Base-by-base conservation (phyloP, 352 stramenopile genomes). In the Albugo candida region DNA sequence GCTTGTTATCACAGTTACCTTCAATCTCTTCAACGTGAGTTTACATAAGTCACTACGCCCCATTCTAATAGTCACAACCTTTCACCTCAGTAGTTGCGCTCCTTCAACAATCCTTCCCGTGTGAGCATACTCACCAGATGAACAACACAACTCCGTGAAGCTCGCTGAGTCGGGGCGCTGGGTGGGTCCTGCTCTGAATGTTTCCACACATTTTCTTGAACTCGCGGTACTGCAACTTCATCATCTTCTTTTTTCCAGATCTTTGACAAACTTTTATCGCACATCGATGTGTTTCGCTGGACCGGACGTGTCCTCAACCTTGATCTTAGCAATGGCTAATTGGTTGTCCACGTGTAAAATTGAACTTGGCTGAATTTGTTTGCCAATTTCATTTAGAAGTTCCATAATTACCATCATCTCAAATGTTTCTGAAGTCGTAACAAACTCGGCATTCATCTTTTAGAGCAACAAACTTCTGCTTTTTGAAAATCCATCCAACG, bases 391-490 rank as follows among this genome's bases (percentile, higher is more conserved):
- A 24, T 5, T 19, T 17, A 43, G 46, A 21, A 56, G 38, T 45
- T 59, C 48, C 2, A 19, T 38, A 11, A 61, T 5, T 0, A 47
- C 44, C 5, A 59, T n/a, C n/a, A 48, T 34, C 14, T 59, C 44
- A 38, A 18, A 11, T 4, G 31, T 50, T n/a, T 49, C 19, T 5
- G 47, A 43, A 5, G 47, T 47, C 1, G 52, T 36, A 2, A 59
- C 52, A 20, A 56, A 59, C 18, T 63, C 52, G 1, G 56, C 43
- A 37, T 63, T 53, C 36, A 53, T 61, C 0, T 52, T 64, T 60
- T 1, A 59, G 35, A 2, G 49, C 36, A 0, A 57, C 56, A 1
- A n/a, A 20, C 0, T 40, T 39, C 24, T 61, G 60, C 37, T 64
- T 54, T 27, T 58, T 56, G 48, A 42, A 55, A 0, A 47, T 14